phyloP scores from a whole-genome alignment of 2,329 filamentous ascomycete genomes.

The Epichloe typhina region DNA sequence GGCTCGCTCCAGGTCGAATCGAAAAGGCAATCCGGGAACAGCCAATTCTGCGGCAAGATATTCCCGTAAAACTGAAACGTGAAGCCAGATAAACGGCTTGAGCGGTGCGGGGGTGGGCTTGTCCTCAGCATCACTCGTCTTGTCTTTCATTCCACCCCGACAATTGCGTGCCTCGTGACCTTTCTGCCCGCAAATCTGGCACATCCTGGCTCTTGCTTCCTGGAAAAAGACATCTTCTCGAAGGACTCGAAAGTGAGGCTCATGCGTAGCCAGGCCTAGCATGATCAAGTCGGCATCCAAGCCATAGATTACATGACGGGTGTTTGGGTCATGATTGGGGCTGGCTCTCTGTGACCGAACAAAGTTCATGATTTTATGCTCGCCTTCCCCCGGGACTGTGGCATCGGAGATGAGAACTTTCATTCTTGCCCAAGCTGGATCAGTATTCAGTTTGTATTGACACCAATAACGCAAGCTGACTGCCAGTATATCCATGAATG shows the following conservation, averaged over 20 bases:
- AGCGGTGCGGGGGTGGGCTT: slow-evolving; percentile 56
- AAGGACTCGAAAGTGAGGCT: slow-evolving; percentile 90
- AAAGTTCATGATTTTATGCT: slow-evolving; percentile 99
- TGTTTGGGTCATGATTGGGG: slow-evolving; percentile 89
- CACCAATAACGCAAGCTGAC: slow-evolving; percentile 89
- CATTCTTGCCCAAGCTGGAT: slow-evolving; percentile 82
- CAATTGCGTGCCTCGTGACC: slow-evolving; percentile 85
- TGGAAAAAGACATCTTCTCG: slow-evolving; percentile 95
- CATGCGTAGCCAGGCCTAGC: slow-evolving; percentile 91
- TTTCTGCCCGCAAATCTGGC: slow-evolving; percentile 80
- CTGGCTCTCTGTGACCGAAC: slow-evolving; percentile 85
- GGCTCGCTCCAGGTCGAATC: slow-evolving; percentile 84
- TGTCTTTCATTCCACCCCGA: slow-evolving; percentile 63
- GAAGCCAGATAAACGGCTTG: slow-evolving; percentile 97
- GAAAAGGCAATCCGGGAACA: slow-evolving; percentile 70
- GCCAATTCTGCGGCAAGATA: slow-evolving; percentile 85
- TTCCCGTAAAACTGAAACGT: slow-evolving; percentile 82
- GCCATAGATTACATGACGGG: slow-evolving; percentile 94
- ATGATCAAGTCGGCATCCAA: slow-evolving; percentile 98
- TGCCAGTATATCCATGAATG: slow-evolving; percentile 96
- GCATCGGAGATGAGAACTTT: slow-evolving; percentile 99
- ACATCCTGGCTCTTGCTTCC: slow-evolving; percentile 68
- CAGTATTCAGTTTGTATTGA: slow-evolving; percentile 93
- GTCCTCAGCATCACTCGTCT: slow-evolving; percentile 67
- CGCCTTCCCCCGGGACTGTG: slow-evolving; percentile 87